phyloP scores from a whole-genome alignment of 2,329 filamentous ascomycete species.

The Arthrobotrys iridis region DNA sequence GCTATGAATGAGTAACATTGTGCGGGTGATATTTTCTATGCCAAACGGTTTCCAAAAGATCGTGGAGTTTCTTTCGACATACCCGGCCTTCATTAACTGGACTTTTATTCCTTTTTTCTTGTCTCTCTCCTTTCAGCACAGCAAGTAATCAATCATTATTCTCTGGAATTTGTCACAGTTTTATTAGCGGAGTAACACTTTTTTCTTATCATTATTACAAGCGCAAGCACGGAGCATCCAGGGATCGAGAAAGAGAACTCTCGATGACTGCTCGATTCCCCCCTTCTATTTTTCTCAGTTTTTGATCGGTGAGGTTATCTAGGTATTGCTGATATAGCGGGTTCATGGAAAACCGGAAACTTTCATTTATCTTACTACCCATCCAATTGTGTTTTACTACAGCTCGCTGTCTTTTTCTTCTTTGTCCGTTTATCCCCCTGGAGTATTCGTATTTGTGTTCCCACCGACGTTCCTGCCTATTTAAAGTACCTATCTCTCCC shows the following conservation, averaged over 20 bases:
- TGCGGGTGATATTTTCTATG: background rate
- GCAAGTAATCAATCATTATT: background rate
- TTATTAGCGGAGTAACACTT: constrained; percentile 25
- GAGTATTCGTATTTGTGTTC: background rate
- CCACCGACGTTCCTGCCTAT: background rate
- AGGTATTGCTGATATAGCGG: background rate
- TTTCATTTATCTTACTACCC: background rate
- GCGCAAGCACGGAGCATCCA: too few relatives aligned
- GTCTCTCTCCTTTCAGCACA: constrained; percentile 1
- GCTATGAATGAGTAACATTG: constrained; percentile 36
- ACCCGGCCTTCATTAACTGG: background rate
- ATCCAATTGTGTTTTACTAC: too few relatives aligned
- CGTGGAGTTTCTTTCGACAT: background rate
- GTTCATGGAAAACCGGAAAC: background rate
- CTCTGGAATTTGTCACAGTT: constrained; percentile 34
- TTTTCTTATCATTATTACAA: background rate
- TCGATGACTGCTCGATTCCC: background rate
- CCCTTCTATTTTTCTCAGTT: background rate
- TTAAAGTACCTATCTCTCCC: background rate
- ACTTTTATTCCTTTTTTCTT: background rate
- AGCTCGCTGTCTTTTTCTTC: background rate
- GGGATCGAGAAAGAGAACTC: background rate
- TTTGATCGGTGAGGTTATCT: background rate
- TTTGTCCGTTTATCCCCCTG: background rate
- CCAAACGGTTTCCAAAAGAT: background rate